Evolutionary conservation across 495 filamentous ascomycete species (phyloP).

Genomic region (Tuber calosporum): DNA sequence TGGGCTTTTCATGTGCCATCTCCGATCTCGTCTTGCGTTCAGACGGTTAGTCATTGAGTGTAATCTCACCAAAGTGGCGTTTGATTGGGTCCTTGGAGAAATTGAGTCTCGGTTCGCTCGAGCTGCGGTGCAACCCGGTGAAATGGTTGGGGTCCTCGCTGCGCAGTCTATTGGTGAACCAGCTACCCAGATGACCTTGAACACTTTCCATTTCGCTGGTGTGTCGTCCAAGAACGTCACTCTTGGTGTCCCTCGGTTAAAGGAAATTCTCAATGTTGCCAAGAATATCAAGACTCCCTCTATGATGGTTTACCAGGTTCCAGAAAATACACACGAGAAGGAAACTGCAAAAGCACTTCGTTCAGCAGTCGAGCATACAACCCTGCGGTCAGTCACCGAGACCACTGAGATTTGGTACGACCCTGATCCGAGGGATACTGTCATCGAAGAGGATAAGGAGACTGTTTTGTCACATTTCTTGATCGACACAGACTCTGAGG

Average conservation of each 20-base stretch:
- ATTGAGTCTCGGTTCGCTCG: conserved; percentile 76
- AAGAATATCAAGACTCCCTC: conserved; percentile 97
- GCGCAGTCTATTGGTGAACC: conserved; percentile 98
- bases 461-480: conserved; percentile 97
- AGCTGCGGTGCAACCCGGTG: conserved; percentile 76
- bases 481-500: conserved; percentile 76
- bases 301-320: conserved; percentile 84
- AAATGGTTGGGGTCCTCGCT: conserved; percentile 98
- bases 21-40: conserved; percentile 85
- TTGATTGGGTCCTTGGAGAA: conserved; percentile 87
- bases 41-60: conserved; percentile 78
- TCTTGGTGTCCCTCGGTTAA: conserved; percentile 94
- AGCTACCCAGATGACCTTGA: conserved; percentile 98
- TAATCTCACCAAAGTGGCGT: conserved; percentile 80
- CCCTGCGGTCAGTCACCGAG: conserved; percentile 78
- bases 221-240: conserved; percentile 99
- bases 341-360: conserved; percentile 79
- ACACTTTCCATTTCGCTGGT: conserved; percentile 99
- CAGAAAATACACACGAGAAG: conserved; percentile 53
- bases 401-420: conserved; percentile 96
- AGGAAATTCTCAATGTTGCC: conserved; percentile 97
- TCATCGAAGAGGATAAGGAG: conserved; percentile 78
- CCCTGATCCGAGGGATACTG: conserved; percentile 76
- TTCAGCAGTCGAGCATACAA: conserved; percentile 90
- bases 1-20: conserved; percentile 78